Evolutionary conservation across 2,329 filamentous ascomycete genomes (phyloP).

Genomic region (Colletotrichum lindemuthianum): DNA sequence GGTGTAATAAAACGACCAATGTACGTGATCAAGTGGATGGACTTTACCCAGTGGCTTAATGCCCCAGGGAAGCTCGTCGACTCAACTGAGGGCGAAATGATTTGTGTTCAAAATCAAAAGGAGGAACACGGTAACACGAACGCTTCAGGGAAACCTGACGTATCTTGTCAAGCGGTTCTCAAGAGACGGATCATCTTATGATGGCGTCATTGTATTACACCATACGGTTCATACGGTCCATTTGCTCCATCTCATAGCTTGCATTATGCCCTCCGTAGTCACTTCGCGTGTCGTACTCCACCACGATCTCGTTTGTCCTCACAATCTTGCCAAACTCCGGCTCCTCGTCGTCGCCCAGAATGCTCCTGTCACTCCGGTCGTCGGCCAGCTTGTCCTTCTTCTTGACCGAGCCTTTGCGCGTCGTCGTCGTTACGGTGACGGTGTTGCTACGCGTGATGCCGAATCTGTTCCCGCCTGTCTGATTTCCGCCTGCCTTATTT

Average conservation of each 20-base stretch:
- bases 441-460: slow-evolving; percentile 17
- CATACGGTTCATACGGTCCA: slow-evolving; percentile 28
- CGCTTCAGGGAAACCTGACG: too few species aligned
- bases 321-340: slow-evolving; percentile 36
- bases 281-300: slow-evolving; percentile 35
- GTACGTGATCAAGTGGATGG: too few species aligned
- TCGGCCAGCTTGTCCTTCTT: slow-evolving; percentile 31
- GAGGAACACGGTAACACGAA: too few species aligned
- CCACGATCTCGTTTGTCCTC: slow-evolving; percentile 36
- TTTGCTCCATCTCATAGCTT: slow-evolving; percentile 25
- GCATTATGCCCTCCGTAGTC: slow-evolving; percentile 5
- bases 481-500: slow-evolving; percentile 1
- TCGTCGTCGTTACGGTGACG: slow-evolving; percentile 17
- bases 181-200: not conserved
- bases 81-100: too few species aligned
- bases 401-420: slow-evolving; percentile 13
- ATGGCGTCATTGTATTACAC: slow-evolving; percentile 13
- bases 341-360: slow-evolving; percentile 20
- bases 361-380: slow-evolving; percentile 34
- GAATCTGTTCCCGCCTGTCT: slow-evolving; percentile 8
- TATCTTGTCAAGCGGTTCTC: slow-evolving; percentile 7
- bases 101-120: too few species aligned
- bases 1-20: too few species aligned
- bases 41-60: too few species aligned
- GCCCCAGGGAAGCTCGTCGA: too few species aligned